A percentile compares a stretch with the other conserved stretches of the same genome.
phyloP scores from a whole-genome alignment of 2,329 filamentous ascomycete species.

The Pyricularia grisea region DNA sequence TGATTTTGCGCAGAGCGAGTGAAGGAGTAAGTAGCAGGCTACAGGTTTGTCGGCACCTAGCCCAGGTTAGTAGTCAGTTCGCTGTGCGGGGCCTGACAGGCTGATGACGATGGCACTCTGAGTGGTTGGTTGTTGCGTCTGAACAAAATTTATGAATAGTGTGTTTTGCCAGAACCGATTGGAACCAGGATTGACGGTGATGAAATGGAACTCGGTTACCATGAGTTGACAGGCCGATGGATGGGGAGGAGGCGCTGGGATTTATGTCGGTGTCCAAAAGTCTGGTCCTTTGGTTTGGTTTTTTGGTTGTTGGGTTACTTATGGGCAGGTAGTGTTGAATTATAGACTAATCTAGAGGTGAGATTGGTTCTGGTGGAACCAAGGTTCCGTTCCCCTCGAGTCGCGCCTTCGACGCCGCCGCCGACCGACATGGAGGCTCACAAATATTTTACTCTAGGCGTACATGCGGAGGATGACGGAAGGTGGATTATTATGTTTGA shows the following conservation, averaged over 20 bases:
- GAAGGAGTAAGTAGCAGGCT: neutral
- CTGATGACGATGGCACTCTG: neutral
- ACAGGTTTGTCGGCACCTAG: neutral
- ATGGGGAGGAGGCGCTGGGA: neutral
- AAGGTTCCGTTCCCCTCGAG: neutral
- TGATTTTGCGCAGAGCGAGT: neutral
- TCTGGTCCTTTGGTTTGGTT: neutral
- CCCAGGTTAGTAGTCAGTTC: neutral
- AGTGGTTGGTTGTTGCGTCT: neutral
- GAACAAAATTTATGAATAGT: neutral
- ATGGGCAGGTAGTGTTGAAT: neutral
- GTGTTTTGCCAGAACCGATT: neutral
- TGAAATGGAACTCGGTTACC: neutral
- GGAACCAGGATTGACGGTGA: neutral
- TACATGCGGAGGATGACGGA: neutral
- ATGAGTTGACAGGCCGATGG: neutral
- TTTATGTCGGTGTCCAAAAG: neutral
- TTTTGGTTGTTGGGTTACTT: neutral
- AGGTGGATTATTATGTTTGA: neutral
- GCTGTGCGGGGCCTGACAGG: neutral
- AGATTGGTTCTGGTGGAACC: neutral
- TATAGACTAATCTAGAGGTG: neutral
- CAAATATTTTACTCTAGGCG: neutral
- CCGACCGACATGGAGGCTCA: neutral
- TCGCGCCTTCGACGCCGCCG: neutral